Base-by-base conservation (phyloP, 768 basidiomycete species). In the Leucocoprinus sp. region DNA sequence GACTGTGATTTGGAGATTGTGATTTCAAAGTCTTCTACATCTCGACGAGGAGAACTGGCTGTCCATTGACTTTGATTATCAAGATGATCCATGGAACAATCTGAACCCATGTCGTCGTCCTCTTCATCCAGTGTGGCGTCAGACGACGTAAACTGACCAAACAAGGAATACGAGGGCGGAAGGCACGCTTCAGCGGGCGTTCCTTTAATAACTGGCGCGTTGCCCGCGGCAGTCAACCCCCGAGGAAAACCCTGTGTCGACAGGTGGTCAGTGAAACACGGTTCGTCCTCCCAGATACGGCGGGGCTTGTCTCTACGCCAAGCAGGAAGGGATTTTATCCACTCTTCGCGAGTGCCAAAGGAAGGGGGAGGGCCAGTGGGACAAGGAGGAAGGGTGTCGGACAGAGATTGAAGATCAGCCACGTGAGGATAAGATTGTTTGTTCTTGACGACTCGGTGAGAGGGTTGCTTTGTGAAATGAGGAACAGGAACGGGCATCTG, bases 401-500 rank as follows among this genome's bases (percentile, higher is more conserved):
- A 71, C 59, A 80, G 61, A 51, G 70, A 68, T 53, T 74, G 73
- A 54, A 80, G 70, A 72, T 50, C 68, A 53, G 45, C 64, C 67
- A 44, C 57, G 52, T 63, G 68, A 66, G 42, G 34, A 60, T 63
- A 69, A 67, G 68, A 60, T 55, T 69, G 61, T 55, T 58, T 60
- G 60, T 64, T 63, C 70, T 89, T 89, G 70, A 74, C 65, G 60
- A 84, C 75, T 41, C 76, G 71, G 57, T 86, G 83, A 45, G 78
- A 73, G 57, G 70, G 64, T 48, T 71, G 70, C 61, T 76, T 79
- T 56, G 69, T 56, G 63, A 70, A 63, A 62, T 69, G 69, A 58
- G 82, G 83, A 57, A 85, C 85, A 54, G 87, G 85, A 71, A 89
- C 87, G 69, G 87, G 87, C 87, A 90, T 90, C 74, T 79, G 83